A percentile compares a stretch with the other conserved stretches of the same genome.
Conservation (phyloP, 164 flowering plant genomes). For the Euptelea pleiosperma region DNA sequence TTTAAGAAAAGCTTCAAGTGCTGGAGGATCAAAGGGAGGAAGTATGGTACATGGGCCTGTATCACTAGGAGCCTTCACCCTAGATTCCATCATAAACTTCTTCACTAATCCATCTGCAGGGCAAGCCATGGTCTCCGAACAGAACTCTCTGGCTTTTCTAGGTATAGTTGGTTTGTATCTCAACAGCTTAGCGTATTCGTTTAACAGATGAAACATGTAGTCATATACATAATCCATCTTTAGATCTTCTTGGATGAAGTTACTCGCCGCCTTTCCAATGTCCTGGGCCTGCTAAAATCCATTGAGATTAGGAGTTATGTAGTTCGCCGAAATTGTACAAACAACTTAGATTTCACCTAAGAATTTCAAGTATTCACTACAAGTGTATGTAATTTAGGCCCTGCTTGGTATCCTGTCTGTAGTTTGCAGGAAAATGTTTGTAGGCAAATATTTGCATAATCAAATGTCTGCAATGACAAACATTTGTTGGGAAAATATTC, state of each 20-base stretch:
- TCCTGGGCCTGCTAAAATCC: slow-evolving; percentile 36
- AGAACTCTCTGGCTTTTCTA: slow-evolving; percentile 30
- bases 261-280: slow-evolving; percentile 47
- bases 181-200: slow-evolving; percentile 50
- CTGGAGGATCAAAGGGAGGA: slow-evolving; percentile 32
- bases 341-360: neutral
- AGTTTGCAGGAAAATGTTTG: too few species aligned
- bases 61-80: slow-evolving; percentile 45
- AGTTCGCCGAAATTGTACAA: neutral
- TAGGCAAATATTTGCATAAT: too few species aligned
- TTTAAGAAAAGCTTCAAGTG: slow-evolving; percentile 18
- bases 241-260: slow-evolving; percentile 42
- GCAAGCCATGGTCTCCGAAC: slow-evolving; percentile 53
- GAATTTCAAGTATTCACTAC: too few species aligned
- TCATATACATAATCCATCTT: slow-evolving; percentile 60
- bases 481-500: too few species aligned
- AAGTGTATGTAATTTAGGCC: too few species aligned
- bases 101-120: slow-evolving; percentile 24
- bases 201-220: slow-evolving; percentile 62
- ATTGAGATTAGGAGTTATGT: neutral
- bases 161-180: slow-evolving; percentile 47
- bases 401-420: too few species aligned
- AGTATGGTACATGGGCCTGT: slow-evolving; percentile 45
- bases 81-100: slow-evolving; percentile 45
- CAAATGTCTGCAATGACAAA: too few species aligned